Percentiles rank a stretch among this genome's conserved stretches.
Conservation (phyloP, 768 basidiomycete species). For the Hebeloma cylindrosporum region DNA sequence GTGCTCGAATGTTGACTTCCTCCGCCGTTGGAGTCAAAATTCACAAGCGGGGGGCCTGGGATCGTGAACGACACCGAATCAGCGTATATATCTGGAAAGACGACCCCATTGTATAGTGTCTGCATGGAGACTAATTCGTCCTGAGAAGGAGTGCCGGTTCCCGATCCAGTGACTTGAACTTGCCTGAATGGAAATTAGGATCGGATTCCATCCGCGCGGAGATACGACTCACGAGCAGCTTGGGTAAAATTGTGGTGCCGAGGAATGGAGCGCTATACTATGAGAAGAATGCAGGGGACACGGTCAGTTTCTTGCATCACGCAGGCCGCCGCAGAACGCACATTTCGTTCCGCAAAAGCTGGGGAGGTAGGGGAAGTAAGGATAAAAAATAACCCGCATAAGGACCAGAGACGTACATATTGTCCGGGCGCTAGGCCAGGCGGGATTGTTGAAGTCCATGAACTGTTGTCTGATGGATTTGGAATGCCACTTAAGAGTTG, state of each 20-base stretch:
- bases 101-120: slow-evolving; percentile 32
- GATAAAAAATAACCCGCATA: slow-evolving; percentile 1
- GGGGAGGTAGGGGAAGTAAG: slow-evolving; percentile 3
- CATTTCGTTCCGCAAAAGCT: slow-evolving; percentile 54
- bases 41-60: slow-evolving; percentile 36
- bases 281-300: slow-evolving; percentile 8
- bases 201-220: slow-evolving; percentile 7
- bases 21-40: slow-evolving; percentile 26
- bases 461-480: slow-evolving; percentile 38
- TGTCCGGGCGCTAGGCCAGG: slow-evolving; percentile 41
- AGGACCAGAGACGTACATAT: slow-evolving; percentile 41
- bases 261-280: slow-evolving; percentile 47
- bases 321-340: slow-evolving; percentile 23
- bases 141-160: slow-evolving; percentile 34
- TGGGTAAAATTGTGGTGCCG: slow-evolving; percentile 46
- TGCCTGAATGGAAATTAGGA: slow-evolving; percentile 25
- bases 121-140: slow-evolving; percentile 37
- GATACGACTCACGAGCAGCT: slow-evolving; percentile 45
- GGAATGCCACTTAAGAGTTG: too few species aligned
- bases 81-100: slow-evolving; percentile 37
- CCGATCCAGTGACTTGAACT: slow-evolving; percentile 37
- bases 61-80: slow-evolving; percentile 35
- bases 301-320: slow-evolving; percentile 1
- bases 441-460: slow-evolving; percentile 47
- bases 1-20: slow-evolving; percentile 10